Percentiles rank a stretch among this genome's conserved stretches.
These are phyloP conservation scores for Kluyveromyces dobzhanskii DNA, from an alignment of 805 yeast genomes.

Conservation along the genomic window DNA sequence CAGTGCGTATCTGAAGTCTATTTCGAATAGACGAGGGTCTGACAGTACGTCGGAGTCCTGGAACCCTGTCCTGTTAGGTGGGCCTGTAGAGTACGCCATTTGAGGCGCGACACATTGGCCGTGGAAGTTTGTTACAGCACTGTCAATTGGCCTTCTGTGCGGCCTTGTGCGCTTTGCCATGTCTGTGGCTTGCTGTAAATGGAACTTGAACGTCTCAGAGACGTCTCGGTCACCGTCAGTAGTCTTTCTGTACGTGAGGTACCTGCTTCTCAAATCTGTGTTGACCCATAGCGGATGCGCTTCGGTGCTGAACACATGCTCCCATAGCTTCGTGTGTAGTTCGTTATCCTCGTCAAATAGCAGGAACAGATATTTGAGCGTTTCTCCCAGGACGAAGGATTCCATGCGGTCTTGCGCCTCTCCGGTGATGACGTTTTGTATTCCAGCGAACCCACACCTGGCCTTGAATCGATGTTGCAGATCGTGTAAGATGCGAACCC, in stretches of 20 bases:
- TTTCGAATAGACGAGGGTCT: constrained; percentile 30
- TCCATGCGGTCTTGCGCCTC: constrained; percentile 77
- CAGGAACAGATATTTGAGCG: constrained; percentile 72
- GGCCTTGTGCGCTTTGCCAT: not conserved
- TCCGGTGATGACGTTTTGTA: constrained; percentile 58
- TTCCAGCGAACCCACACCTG: constrained; percentile 76
- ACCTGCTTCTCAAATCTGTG: constrained; percentile 18
- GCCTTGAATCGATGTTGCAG: constrained; percentile 45
- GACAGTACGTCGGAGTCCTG: constrained; percentile 9
- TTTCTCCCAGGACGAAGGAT: constrained; percentile 81
- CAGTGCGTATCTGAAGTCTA: constrained; percentile 34
- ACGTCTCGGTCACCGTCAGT: not conserved
- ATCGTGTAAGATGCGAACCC: constrained; percentile 52
- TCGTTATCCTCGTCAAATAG: constrained; percentile 66
- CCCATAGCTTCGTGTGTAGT: constrained; percentile 35
- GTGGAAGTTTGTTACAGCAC: not conserved
- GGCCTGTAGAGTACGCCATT: not conserved
- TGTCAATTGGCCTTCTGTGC: not conserved
- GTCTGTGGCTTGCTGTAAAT: not conserved
- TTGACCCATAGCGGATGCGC: constrained; percentile 85
- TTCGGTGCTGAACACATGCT: constrained; percentile 68
- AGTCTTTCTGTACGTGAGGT: not conserved
- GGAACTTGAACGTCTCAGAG: not conserved
- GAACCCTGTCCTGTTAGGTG: not conserved
- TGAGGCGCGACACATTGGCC: not conserved